A percentile compares a stretch with the other conserved stretches of the same genome.
These are phyloP conservation scores for Entomortierella lignicola DNA, from an alignment of 192 early-diverging fungal genomes.

Conservation along the genomic window DNA sequence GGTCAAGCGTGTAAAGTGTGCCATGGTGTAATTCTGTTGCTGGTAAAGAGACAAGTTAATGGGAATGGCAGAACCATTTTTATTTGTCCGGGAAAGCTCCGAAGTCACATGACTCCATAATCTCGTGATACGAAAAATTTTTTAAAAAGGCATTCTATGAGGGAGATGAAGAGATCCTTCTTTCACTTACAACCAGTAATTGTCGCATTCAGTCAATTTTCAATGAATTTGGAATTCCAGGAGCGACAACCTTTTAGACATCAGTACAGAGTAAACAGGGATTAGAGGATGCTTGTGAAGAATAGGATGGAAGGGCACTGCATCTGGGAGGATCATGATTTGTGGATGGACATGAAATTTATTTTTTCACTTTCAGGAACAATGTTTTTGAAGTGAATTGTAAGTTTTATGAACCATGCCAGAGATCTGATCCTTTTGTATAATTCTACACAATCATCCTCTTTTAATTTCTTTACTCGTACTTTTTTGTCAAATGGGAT, in stretches of 20 bases:
- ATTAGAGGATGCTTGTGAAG: too few relatives aligned
- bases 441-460: background rate
- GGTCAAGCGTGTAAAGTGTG: slow-evolving; percentile 35
- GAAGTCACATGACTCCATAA: background rate
- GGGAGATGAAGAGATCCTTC: slow-evolving; percentile 10
- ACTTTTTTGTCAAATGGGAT: background rate
- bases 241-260: background rate
- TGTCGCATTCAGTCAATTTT: background rate
- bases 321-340: too few relatives aligned
- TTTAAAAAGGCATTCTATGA: background rate
- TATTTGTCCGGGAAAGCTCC: background rate
- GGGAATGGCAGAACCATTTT: background rate
- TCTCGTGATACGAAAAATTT: background rate
- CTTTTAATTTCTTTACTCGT: background rate
- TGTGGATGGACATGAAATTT: too few relatives aligned
- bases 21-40: slow-evolving; percentile 10
- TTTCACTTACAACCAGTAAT: slow-evolving; percentile 46
- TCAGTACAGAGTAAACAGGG: background rate
- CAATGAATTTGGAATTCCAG: background rate
- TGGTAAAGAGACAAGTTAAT: background rate
- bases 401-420: background rate
- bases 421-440: background rate
- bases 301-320: background rate
- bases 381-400: background rate
- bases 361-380: too few relatives aligned